Conservation (phyloP, 2,329 filamentous ascomycete species). For the Talaromyces sp. region DNA sequence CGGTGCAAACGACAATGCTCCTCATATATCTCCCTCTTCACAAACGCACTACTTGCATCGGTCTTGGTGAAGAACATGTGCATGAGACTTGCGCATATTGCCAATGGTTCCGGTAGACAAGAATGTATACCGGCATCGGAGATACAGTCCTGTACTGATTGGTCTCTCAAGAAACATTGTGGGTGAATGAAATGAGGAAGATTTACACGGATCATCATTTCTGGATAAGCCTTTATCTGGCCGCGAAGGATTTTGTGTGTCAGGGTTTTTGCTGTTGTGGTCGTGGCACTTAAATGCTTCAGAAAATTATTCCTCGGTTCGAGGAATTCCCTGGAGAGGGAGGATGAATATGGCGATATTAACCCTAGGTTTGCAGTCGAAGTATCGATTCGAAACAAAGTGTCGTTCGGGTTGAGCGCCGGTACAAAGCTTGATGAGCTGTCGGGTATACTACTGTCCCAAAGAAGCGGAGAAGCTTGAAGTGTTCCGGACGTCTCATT, state of each 20-base stretch:
- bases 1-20: constrained; percentile 8
- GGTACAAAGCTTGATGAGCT: neutral
- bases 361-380: neutral
- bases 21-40: neutral
- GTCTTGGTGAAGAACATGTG: constrained; percentile 13
- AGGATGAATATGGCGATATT: too few relatives aligned
- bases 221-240: constrained; percentile 4
- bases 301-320: neutral
- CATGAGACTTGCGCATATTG: constrained; percentile 10
- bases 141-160: neutral
- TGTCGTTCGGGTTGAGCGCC: neutral
- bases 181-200: constrained; percentile 14
- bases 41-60: neutral
- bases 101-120: constrained; percentile 5
- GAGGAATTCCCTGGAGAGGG: neutral
- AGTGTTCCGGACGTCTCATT: neutral
- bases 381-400: neutral
- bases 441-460: neutral
- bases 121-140: constrained; percentile 3
- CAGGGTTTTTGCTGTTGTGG: neutral
- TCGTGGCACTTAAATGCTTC: neutral
- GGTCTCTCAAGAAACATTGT: constrained; percentile 1
- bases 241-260: constrained; percentile 6
- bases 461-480: neutral
- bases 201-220: constrained; percentile 1